Evolutionary conservation across 768 basidiomycete species (phyloP).

Genomic region (Kwoniella dendrophila): DNA sequence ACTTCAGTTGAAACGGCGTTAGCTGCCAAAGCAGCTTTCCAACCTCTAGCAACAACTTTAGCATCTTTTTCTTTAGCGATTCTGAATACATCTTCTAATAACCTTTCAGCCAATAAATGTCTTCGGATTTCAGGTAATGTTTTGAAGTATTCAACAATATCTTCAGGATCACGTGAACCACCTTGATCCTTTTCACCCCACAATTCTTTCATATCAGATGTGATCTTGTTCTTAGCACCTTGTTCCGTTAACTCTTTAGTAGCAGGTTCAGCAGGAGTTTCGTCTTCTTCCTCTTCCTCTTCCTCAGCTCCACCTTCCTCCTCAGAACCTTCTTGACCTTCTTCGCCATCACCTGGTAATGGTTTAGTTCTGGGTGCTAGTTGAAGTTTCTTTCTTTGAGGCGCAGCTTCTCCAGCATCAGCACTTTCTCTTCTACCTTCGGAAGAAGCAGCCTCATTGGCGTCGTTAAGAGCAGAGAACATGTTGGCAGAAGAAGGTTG

Average conservation of each 20-base stretch:
- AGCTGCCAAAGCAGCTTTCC: slow-evolving; percentile 66
- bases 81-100: slow-evolving; percentile 74
- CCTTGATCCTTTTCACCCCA: slow-evolving; percentile 61
- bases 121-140: slow-evolving; percentile 70
- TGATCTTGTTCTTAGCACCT: slow-evolving; percentile 73
- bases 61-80: slow-evolving; percentile 75
- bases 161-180: slow-evolving; percentile 68
- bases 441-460: slow-evolving; percentile 35
- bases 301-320: slow-evolving; percentile 56
- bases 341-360: slow-evolving; percentile 56
- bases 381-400: slow-evolving; percentile 70
- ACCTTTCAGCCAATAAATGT: slow-evolving; percentile 69
- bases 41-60: slow-evolving; percentile 73
- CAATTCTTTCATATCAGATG: slow-evolving; percentile 82
- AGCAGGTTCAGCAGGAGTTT: slow-evolving; percentile 58
- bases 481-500: slow-evolving; percentile 79
- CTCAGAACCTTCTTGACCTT: slow-evolving; percentile 37
- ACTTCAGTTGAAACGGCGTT: slow-evolving; percentile 63
- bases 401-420: slow-evolving; percentile 59
- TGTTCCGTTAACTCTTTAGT: slow-evolving; percentile 64
- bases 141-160: slow-evolving; percentile 84
- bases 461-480: slow-evolving; percentile 65
- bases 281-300: slow-evolving; percentile 63
- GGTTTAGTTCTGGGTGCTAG: slow-evolving; percentile 79
- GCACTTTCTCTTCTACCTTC: slow-evolving; percentile 24